Evolutionary conservation across 495 filamentous ascomycete species (phyloP).

Genomic region (Pseudomonodictys pantanalensis): DNA sequence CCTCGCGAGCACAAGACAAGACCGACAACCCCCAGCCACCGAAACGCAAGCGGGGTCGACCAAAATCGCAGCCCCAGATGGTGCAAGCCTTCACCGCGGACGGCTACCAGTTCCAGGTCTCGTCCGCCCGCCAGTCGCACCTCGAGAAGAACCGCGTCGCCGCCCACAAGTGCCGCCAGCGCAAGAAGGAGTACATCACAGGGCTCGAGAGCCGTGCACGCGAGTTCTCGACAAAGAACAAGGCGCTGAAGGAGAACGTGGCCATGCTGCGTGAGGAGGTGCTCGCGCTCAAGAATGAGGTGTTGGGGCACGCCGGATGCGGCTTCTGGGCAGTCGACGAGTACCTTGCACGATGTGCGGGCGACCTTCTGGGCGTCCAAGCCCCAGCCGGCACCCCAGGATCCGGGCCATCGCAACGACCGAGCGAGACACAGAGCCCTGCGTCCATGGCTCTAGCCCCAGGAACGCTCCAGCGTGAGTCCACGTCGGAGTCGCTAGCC

Average conservation of each 20-base stretch:
- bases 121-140: constrained; percentile 46
- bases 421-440: neutral
- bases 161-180: constrained; percentile 81
- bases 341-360: constrained; percentile 33
- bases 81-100: constrained; percentile 10
- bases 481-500: neutral
- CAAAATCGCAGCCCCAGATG: constrained; percentile 12
- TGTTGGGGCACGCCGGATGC: constrained; percentile 46
- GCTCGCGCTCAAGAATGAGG: constrained; percentile 44
- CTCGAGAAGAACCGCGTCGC: constrained; percentile 80
- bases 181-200: constrained; percentile 65
- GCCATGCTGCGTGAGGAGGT: constrained; percentile 44
- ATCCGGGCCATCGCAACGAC: neutral
- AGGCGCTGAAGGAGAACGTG: constrained; percentile 32
- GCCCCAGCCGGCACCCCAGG: neutral
- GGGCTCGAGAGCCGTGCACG: constrained; percentile 32
- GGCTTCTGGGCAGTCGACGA: constrained; percentile 36
- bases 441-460: neutral
- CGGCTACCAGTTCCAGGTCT: constrained; percentile 14
- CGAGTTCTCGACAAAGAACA: constrained; percentile 31
- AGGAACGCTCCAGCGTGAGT: neutral
- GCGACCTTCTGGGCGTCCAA: constrained; percentile 44
- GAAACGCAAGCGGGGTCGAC: constrained; percentile 25
- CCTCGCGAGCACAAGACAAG: neutral
- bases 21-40: constrained; percentile 2